These are phyloP conservation scores for Vanilla planifolia DNA, from an alignment of 106 monocot species.

Conservation along the genomic window DNA sequence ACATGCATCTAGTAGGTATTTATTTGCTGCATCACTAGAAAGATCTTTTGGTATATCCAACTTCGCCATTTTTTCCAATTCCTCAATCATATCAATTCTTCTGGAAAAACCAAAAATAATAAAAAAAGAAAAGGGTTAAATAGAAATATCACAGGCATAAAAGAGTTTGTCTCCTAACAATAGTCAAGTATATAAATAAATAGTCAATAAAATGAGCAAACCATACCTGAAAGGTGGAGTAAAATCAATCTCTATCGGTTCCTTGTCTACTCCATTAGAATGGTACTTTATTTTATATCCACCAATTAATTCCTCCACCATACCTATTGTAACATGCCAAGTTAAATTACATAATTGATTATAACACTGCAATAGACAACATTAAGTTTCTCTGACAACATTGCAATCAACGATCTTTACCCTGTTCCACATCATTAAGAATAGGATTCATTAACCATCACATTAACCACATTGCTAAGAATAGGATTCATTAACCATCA, in stretches of 20 bases:
- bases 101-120: conserved; percentile 26
- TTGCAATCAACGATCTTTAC: too few relatives aligned
- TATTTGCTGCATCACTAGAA: conserved; percentile 75
- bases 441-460: too few relatives aligned
- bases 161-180: not conserved
- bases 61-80: conserved; percentile 58
- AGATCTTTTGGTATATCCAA: conserved; percentile 85
- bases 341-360: too few relatives aligned
- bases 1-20: conserved; percentile 80
- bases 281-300: conserved; percentile 90
- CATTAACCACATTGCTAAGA: too few relatives aligned
- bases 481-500: too few relatives aligned
- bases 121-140: not conserved
- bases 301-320: conserved; percentile 89
- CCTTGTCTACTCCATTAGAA: conserved; percentile 74
- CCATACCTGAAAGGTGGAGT: conserved; percentile 87
- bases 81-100: conserved; percentile 87
- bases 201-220: not conserved
- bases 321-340: too few relatives aligned
- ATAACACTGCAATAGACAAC: too few relatives aligned
- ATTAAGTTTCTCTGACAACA: too few relatives aligned
- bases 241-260: conserved; percentile 94
- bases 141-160: not conserved
- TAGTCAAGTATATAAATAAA: not conserved
- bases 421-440: too few relatives aligned